phyloP scores from a whole-genome alignment of 345 rosid species.

The Eucalyptus virginea region DNA sequence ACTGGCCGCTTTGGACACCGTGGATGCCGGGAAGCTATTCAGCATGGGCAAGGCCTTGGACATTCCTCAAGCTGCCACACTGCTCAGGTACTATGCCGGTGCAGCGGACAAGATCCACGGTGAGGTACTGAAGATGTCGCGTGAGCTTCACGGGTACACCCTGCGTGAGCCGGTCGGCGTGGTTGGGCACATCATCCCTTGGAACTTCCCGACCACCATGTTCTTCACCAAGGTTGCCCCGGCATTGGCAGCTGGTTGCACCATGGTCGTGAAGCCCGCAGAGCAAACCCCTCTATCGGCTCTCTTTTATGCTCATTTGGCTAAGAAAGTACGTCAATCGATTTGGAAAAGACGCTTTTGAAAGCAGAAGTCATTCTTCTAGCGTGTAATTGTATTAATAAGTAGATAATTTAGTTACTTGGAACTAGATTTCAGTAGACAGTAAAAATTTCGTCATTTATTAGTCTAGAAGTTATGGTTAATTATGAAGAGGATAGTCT shows the following conservation, averaged over 20 bases:
- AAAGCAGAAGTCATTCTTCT: not conserved
- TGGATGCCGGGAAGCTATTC: slow-evolving; percentile 66
- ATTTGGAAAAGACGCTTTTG: not conserved
- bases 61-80: slow-evolving; percentile 23
- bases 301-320: slow-evolving; percentile 52
- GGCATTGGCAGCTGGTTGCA: slow-evolving; percentile 82
- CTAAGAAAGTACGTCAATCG: slow-evolving; percentile 19
- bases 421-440: not conserved
- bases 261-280: slow-evolving; percentile 79
- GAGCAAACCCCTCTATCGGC: slow-evolving; percentile 93
- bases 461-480: not conserved
- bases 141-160: slow-evolving; percentile 53
- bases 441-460: not conserved
- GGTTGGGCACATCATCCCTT: slow-evolving; percentile 68
- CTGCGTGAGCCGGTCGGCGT: slow-evolving; percentile 78
- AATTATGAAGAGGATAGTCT: not conserved
- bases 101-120: slow-evolving; percentile 94
- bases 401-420: not conserved
- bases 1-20: slow-evolving; percentile 52
- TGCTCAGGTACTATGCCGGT: slow-evolving; percentile 72
- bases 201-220: slow-evolving; percentile 70
- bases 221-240: slow-evolving; percentile 65
- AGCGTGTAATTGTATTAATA: not conserved
- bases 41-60: slow-evolving; percentile 21
- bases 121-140: slow-evolving; percentile 46